Percentiles rank a stretch among this genome's conserved stretches.
Conservation (phyloP, 1,284 basidiomycete genomes). For the Marasmius oreades region DNA sequence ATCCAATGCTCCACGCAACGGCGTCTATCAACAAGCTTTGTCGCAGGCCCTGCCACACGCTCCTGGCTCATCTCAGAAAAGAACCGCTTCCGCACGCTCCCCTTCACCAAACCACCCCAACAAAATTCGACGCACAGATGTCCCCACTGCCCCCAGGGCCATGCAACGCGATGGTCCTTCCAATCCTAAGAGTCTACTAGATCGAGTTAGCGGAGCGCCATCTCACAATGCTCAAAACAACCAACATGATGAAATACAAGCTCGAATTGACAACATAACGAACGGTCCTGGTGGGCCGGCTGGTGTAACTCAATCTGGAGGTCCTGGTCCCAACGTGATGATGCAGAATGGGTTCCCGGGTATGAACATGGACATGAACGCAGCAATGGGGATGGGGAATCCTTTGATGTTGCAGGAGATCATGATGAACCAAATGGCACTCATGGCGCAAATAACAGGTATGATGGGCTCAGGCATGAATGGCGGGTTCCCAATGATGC, state of each 20-base stretch:
- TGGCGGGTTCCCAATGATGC: constrained; percentile 54
- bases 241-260: constrained; percentile 68
- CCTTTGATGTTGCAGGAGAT: constrained; percentile 76
- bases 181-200: constrained; percentile 60
- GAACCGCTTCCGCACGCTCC: constrained; percentile 67
- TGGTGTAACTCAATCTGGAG: too few species aligned
- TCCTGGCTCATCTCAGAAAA: constrained; percentile 57
- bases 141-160: constrained; percentile 76
- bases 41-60: constrained; percentile 55
- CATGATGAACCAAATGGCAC: constrained; percentile 83
- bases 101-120: constrained; percentile 68
- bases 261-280: constrained; percentile 74
- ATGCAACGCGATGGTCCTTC: constrained; percentile 58
- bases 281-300: constrained; percentile 35
- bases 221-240: constrained; percentile 29
- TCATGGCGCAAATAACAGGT: constrained; percentile 82
- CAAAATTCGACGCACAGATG: constrained; percentile 66
- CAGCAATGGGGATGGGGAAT: constrained; percentile 55
- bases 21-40: constrained; percentile 67
- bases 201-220: constrained; percentile 63
- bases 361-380: constrained; percentile 62
- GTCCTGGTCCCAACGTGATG: constrained; percentile 54
- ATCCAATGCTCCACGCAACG: constrained; percentile 38
- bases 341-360: constrained; percentile 51
- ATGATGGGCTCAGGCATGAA: constrained; percentile 62